Evolutionary conservation across 805 yeast genomes (phyloP), one percentile per base, ranked within the genome.

Genomic region (Grigorovia transvaalensis): DNA sequence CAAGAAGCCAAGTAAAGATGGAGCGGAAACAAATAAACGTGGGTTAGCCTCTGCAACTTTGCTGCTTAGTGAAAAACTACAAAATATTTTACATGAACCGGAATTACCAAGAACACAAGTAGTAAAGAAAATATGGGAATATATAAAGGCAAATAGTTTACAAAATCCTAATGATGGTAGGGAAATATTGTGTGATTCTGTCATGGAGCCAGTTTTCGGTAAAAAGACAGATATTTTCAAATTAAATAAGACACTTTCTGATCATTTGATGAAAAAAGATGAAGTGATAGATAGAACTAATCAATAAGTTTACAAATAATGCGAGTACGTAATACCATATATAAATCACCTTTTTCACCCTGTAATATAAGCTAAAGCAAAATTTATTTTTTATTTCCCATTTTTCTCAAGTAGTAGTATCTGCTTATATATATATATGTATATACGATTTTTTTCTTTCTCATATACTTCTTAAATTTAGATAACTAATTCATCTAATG

Each of bases 81-180:
- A 74, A 48, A 72, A 63, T 2, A 63, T 87, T 15, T 61, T 86
- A 9, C 78, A 76, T 1, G 70, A 59, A 18, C 51, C 63, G 1
- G 73, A 68, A 51, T 60, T 79, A 45, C 74, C 90, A 3, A 69
- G 95, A 57, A 81, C 91, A 0, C 83, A 83, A 61, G 81, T 84
- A 17, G 89, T 85, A 9, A 84, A 84, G 55, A 66, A 66, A 46
- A 63, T 85, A 5, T 86, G 95, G 95, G 76, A 72, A 13, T 79
- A 88, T 64, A 84, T 88, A 52, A 82, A 81, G 58, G 76, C 64
- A 11, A 62, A 84, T 53, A 65, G 77, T 30, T 66, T 87, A 33
- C 95, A 86, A 62, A 79, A 84, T 55, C 85, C 89, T 1, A 59
- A 70, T 1, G 86, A 87, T 65, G 74, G 76, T 55, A 71, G 91